Evolutionary conservation across 2,329 filamentous ascomycete species (phyloP), one percentile per base, ranked within the genome.

Genomic region (Fusarium sarcochroum): DNA sequence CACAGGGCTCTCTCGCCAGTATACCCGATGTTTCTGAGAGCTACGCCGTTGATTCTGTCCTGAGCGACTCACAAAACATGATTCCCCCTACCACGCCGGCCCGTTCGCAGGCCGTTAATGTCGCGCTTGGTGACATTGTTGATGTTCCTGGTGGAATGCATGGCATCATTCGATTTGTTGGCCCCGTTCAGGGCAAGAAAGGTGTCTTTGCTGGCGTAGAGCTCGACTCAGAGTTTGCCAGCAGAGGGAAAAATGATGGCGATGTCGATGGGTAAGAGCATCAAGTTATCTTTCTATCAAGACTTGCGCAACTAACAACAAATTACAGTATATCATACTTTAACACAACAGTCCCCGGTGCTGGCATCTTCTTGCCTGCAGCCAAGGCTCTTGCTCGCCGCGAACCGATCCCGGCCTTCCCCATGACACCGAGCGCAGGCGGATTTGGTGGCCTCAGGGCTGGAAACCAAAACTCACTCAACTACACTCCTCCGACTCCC

Each of bases 101-200:
- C 56, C 82, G 85, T 79, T 81, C 76, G 70, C 82, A 76, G 69
- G 80, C 81, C 64, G 85, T 86, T 52, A 76, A 83, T 64, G 80
- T 97, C 63, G 86, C 89, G 68, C 85, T 96, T 40, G 95, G 95
- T 70, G 95, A 98, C 77, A 79, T 85, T 34, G 95, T 98, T 66
- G 94, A 98, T 72, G 95, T 98, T 46, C 94, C 95, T 3, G 96
- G 96, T 41, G 93, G 91, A 78, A 97, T 99, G 94, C 85, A 91
- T 70, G 96, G 96, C 48, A 91, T 89, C 3, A 90, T 98, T 70
- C 95, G 92, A 77, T 99, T 97, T 77, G 84, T 98, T 65, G 96
- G 96, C 44, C 84, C 85, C 38, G 95, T 99, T 40, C 88, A 90
- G 72, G 94, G 94, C 67, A 98, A 97, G 83, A 93, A 92, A 72